Evolutionary conservation across 768 basidiomycete species (phyloP).

Genomic region (Boletus insuetus): DNA sequence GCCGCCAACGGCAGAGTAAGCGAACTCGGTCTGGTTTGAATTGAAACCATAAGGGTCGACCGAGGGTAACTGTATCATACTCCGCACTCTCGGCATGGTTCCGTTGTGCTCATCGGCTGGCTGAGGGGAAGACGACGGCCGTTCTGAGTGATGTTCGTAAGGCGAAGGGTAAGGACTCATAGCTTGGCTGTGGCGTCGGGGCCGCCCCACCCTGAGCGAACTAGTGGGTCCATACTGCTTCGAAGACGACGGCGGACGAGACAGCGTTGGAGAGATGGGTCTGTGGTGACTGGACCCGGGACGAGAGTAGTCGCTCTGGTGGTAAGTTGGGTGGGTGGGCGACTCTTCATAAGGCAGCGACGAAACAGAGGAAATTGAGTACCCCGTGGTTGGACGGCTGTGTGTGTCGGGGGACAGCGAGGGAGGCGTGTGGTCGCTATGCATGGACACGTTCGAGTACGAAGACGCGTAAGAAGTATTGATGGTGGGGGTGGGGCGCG

Average conservation of each 20-base stretch:
- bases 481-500: constrained; percentile 65
- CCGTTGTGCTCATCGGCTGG: constrained; percentile 49
- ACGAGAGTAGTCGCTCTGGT: constrained; percentile 60
- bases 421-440: constrained; percentile 66
- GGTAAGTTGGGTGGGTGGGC: constrained; percentile 35
- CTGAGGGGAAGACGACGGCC: constrained; percentile 71
- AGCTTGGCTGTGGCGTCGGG: constrained; percentile 80
- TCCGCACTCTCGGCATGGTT: constrained; percentile 69
- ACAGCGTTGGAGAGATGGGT: constrained; percentile 57
- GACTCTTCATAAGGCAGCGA: constrained; percentile 70
- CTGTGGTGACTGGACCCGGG: constrained; percentile 74
- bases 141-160: constrained; percentile 66
- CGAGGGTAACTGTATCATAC: constrained; percentile 79
- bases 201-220: constrained; percentile 67
- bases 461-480: constrained; percentile 67
- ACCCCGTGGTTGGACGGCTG: constrained; percentile 81
- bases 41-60: constrained; percentile 67
- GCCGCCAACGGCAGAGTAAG: constrained; percentile 65
- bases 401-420: constrained; percentile 66
- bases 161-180: constrained; percentile 86
- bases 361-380: constrained; percentile 81
- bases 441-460: constrained; percentile 68
- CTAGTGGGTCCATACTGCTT: constrained; percentile 46
- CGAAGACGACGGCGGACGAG: constrained; percentile 69
- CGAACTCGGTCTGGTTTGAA: constrained; percentile 74